phyloP scores from a whole-genome alignment of 1,139 yeast species.

The Nematodospora anomalae region DNA sequence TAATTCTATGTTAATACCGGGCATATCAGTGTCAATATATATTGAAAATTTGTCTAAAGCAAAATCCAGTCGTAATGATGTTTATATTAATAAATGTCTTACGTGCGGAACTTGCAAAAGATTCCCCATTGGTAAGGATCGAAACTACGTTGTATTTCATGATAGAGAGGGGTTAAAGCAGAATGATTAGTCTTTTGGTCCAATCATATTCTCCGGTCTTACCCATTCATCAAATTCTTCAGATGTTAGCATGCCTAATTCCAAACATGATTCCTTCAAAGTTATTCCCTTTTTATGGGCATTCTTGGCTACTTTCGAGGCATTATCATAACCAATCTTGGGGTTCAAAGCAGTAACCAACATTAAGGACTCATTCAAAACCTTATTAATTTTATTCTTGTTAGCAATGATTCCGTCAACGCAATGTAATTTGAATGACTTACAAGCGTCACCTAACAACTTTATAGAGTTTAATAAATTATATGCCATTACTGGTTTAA shows the following conservation, averaged over 20 bases:
- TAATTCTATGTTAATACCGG: conserved; percentile 47
- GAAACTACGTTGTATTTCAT: conserved; percentile 29
- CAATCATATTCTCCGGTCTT: conserved; percentile 92
- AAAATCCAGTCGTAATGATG: conserved; percentile 30
- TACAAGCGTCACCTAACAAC: conserved; percentile 76
- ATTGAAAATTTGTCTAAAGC: conserved; percentile 29
- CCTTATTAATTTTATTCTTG: conserved; percentile 73
- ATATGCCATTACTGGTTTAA: conserved; percentile 88
- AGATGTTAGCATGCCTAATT: conserved; percentile 70
- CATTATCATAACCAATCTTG: conserved; percentile 90
- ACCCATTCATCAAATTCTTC: conserved; percentile 92
- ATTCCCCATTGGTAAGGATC: conserved; percentile 36
- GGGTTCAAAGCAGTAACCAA: conserved; percentile 94
- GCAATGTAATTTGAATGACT: conserved; percentile 85
- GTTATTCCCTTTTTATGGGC: conserved; percentile 95
- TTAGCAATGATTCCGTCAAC: conserved; percentile 88
- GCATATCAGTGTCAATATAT: conserved; percentile 36
- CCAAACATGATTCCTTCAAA: conserved; percentile 83
- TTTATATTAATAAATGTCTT: conserved; percentile 30
- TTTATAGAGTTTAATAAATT: conserved; percentile 81
- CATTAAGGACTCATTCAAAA: conserved; percentile 88
- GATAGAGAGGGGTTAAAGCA: conserved; percentile 20
- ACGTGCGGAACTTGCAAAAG: conserved; percentile 28
- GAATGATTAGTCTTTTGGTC: conserved; percentile 52
- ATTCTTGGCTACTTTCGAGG: conserved; percentile 92